Conservation (phyloP, 106 monocot genomes). For the Dioscorea dumetorum region DNA sequence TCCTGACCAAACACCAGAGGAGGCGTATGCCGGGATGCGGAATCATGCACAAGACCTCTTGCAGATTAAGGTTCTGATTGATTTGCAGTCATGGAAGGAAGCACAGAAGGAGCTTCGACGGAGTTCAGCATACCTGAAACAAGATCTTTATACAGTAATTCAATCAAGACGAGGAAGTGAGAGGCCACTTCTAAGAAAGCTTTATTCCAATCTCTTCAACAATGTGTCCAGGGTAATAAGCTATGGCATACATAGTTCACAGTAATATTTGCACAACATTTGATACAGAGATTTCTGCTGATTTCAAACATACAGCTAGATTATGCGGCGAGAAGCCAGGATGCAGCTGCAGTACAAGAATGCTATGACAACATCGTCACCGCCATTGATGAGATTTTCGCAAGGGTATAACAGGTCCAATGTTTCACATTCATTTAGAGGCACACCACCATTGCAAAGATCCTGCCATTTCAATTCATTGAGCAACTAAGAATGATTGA, state of each 20-base stretch:
- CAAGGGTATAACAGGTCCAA: constrained; percentile 10
- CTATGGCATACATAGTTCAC: neutral
- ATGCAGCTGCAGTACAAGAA: constrained; percentile 27
- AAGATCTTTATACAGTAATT: constrained; percentile 70
- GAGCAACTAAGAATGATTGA: too few species aligned
- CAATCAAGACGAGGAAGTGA: constrained; percentile 30
- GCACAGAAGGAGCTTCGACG: constrained; percentile 31
- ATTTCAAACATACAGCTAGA: constrained; percentile 28
- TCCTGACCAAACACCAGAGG: constrained; percentile 51
- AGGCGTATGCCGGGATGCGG: constrained; percentile 39
- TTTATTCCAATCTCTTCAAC: constrained; percentile 70
- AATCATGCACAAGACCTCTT: constrained; percentile 39
- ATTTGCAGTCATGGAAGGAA: constrained; percentile 48
- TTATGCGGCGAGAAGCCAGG: constrained; percentile 50
- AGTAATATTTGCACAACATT: neutral
- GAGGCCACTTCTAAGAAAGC: constrained; percentile 40
- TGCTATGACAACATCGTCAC: constrained; percentile 31
- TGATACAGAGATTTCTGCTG: neutral
- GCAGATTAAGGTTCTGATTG: constrained; percentile 30
- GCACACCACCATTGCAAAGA: too few species aligned
- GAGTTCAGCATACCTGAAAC: constrained; percentile 49
- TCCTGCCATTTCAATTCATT: too few species aligned
- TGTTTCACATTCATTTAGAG: neutral
- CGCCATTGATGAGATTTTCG: constrained; percentile 24
- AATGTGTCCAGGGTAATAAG: constrained; percentile 34